Conservation (phyloP, 345 rosid genomes). For the Eucalyptus shirleyi region DNA sequence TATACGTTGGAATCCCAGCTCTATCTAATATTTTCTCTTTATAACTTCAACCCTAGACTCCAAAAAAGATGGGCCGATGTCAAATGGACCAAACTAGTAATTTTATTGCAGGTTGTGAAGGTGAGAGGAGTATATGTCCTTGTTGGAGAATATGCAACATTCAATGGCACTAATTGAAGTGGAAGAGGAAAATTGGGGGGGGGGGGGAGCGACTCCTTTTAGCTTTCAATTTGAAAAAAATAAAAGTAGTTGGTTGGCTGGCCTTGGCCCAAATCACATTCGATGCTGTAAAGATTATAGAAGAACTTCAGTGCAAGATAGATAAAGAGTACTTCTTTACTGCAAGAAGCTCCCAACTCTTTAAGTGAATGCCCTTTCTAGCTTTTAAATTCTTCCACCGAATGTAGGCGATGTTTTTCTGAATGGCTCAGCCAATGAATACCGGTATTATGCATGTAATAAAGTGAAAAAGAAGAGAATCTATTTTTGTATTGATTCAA, state of each 20-base stretch:
- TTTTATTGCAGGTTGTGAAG: background rate
- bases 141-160: background rate
- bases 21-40: too few relatives aligned
- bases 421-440: background rate
- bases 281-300: background rate
- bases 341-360: background rate
- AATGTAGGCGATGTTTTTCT: background rate
- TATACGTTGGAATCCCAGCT: too few relatives aligned
- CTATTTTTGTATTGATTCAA: background rate
- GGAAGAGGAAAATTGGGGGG: background rate
- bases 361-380: background rate
- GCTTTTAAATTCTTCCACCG: background rate
- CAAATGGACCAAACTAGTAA: background rate
- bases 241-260: background rate
- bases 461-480: background rate
- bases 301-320: background rate
- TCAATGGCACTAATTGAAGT: background rate
- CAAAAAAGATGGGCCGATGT: background rate
- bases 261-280: background rate
- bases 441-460: background rate
- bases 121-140: background rate
- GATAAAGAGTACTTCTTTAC: background rate
- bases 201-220: background rate
- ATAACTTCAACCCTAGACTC: background rate
- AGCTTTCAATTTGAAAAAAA: background rate